Evolutionary conservation across 202 grass and related monocot genomes (phyloP).

Genomic region (Eragrostis tef): DNA sequence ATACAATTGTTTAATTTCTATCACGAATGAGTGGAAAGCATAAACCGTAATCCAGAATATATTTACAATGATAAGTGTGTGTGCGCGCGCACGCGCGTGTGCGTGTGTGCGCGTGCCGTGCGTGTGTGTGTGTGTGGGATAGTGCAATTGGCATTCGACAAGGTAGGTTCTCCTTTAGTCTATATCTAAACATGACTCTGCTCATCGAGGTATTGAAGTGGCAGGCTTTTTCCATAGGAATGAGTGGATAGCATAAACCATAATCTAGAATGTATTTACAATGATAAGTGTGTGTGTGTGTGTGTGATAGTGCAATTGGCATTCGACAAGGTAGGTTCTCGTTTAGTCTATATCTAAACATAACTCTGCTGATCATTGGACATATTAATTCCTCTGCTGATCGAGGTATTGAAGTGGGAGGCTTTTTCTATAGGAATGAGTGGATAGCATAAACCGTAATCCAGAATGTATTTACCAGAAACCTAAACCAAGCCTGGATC

Average conservation of each 20-base stretch:
- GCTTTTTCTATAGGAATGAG: neutral
- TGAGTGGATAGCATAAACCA: neutral
- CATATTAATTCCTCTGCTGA: neutral
- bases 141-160: too few species aligned
- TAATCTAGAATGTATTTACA: constrained; percentile 43
- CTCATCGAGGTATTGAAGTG: neutral
- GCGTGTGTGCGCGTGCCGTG: too few species aligned
- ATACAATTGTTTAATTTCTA: constrained; percentile 32
- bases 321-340: too few species aligned
- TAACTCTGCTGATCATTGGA: neutral
- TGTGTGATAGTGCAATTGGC: too few species aligned
- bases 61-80: constrained; percentile 53
- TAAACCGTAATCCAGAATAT: neutral
- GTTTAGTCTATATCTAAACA: too few species aligned
- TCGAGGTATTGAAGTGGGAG: neutral
- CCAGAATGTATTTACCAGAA: neutral
- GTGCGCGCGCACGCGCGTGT: too few species aligned
- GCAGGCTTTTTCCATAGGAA: neutral
- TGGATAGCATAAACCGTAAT: too few species aligned
- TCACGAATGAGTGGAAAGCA: neutral
- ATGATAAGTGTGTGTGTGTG: neutral
- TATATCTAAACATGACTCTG: neutral
- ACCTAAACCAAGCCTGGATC: neutral
- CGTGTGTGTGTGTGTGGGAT: neutral
- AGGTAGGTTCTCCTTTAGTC: too few species aligned